phyloP scores from a whole-genome alignment of 2,329 filamentous ascomycete species.

The Venturia aucupariae region DNA sequence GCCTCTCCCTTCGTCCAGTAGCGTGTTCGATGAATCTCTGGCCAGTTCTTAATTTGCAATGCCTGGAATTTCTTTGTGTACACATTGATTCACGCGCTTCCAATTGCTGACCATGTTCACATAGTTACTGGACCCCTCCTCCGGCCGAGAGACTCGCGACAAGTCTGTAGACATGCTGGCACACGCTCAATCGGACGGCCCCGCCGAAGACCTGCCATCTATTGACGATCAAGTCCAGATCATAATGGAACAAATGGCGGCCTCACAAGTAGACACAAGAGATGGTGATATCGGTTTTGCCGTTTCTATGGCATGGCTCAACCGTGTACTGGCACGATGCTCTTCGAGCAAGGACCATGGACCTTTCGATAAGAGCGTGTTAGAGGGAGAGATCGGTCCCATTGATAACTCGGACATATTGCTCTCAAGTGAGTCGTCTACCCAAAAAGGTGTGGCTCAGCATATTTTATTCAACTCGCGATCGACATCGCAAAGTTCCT shows the following conservation, averaged over 20 bases:
- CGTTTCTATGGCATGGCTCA: constrained; percentile 72
- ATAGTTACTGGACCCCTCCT: background rate
- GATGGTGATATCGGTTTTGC: constrained; percentile 70
- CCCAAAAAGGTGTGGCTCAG: background rate
- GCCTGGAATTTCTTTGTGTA: background rate
- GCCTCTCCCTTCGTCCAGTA: background rate
- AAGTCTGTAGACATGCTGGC: constrained; percentile 13
- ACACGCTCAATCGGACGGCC: background rate
- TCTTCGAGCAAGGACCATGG: constrained; percentile 47
- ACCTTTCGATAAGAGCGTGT: constrained; percentile 48
- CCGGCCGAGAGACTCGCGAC: constrained; percentile 4
- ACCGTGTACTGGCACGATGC: constrained; percentile 58
- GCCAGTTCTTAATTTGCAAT: background rate
- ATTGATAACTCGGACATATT: constrained; percentile 84
- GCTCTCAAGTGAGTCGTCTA: constrained; percentile 19
- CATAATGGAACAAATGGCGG: constrained; percentile 51
- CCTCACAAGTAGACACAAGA: constrained; percentile 39
- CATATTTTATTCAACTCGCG: too few species aligned
- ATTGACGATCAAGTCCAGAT: constrained; percentile 65
- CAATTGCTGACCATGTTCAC: background rate
- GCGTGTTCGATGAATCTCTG: background rate
- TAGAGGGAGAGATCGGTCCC: constrained; percentile 60
- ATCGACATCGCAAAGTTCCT: too few species aligned
- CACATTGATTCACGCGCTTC: background rate
- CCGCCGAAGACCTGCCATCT: constrained; percentile 23